Percentiles rank a stretch among this genome's conserved stretches.
These are phyloP conservation scores for Termitomyces sp. DNA, from an alignment of 768 basidiomycete species.

Conservation along the genomic window DNA sequence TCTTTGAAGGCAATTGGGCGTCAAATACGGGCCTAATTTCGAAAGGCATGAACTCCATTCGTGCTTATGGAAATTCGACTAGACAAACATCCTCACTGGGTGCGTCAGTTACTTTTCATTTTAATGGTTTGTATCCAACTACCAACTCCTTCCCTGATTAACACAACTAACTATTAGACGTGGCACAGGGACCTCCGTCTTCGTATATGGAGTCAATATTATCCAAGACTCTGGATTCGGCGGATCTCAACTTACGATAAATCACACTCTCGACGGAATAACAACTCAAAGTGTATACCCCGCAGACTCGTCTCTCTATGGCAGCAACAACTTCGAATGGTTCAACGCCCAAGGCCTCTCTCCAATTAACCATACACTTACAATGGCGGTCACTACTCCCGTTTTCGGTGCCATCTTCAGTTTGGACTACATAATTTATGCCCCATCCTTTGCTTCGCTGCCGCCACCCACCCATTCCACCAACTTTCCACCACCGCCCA, in stretches of 20 bases:
- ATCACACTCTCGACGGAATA: too few relatives aligned
- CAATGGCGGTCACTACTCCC: neutral
- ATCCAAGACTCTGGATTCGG: too few relatives aligned
- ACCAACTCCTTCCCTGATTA: too few relatives aligned
- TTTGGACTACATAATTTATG: conserved; percentile 1
- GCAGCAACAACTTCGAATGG: neutral
- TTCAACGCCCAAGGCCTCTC: neutral
- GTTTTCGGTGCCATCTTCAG: neutral
- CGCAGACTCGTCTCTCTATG: neutral
- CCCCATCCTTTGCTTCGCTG: neutral
- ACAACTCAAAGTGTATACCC: too few relatives aligned
- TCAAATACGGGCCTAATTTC: neutral
- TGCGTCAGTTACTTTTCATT: neutral
- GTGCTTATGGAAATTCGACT: neutral
- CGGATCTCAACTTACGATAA: too few relatives aligned
- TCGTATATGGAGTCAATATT: conserved; percentile 2
- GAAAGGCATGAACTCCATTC: too few relatives aligned
- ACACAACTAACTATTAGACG: neutral
- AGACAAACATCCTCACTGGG: neutral
- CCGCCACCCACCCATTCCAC: too few relatives aligned
- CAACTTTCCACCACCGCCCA: too few relatives aligned
- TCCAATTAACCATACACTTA: neutral
- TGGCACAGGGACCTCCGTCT: conserved; percentile 1
- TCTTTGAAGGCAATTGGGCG: neutral
- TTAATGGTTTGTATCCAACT: neutral